A percentile compares a stretch with the other conserved stretches of the same genome.
phyloP scores from a whole-genome alignment of 2,329 filamentous ascomycete genomes.

The Coniella vitis region DNA sequence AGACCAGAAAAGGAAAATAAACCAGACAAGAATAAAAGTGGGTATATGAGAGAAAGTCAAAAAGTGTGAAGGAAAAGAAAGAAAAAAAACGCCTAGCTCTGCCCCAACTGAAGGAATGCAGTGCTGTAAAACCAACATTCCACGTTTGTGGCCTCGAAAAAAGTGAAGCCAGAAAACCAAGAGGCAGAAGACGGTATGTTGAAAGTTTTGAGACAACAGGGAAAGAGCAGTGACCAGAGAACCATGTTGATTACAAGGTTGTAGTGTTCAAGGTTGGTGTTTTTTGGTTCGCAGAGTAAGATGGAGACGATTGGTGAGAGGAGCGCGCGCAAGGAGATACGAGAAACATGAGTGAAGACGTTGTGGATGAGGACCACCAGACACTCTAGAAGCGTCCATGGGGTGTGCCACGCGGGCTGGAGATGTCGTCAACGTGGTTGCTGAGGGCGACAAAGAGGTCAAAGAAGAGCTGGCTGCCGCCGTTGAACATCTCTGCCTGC shows the following conservation, averaged over 20 bases:
- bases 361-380: not conserved
- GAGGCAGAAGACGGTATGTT: constrained; percentile 1
- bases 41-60: constrained; percentile 3
- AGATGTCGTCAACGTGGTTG: constrained; percentile 75
- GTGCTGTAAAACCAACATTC: constrained; percentile 9
- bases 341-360: not conserved
- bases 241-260: constrained; percentile 10
- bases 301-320: constrained; percentile 1
- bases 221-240: constrained; percentile 9
- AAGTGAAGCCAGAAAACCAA: not conserved
- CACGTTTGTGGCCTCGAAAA: not conserved
- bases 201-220: constrained; percentile 3
- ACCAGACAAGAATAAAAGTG: not conserved
- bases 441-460: constrained; percentile 89
- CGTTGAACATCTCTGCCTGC: constrained; percentile 89
- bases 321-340: not conserved
- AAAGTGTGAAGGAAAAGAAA: not conserved
- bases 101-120: constrained; percentile 6
- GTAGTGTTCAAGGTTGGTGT: not conserved
- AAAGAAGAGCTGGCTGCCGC: constrained; percentile 79
- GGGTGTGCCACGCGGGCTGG: constrained; percentile 39
- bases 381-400: constrained; percentile 1
- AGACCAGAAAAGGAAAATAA: not conserved
- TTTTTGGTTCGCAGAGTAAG: not conserved
- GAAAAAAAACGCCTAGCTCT: constrained; percentile 4